Percentiles rank a stretch among this genome's conserved stretches.
Evolutionary conservation across 345 rosid species (phyloP).

Genomic region (Viola odorata): DNA sequence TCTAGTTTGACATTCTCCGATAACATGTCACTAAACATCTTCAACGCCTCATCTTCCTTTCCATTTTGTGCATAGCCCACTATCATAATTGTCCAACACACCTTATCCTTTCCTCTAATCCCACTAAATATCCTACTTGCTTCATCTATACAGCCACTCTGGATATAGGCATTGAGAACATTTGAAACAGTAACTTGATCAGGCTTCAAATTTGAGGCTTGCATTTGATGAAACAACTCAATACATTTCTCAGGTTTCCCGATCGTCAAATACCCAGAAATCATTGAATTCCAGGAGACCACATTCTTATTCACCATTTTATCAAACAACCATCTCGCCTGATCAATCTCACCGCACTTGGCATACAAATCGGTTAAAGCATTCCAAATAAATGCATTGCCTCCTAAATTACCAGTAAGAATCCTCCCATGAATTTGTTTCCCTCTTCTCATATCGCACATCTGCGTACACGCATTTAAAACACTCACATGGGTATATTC

Average conservation of each 20-base stretch:
- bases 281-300: constrained; percentile 53
- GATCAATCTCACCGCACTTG: constrained; percentile 43
- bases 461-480: constrained; percentile 44
- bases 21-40: constrained; percentile 40
- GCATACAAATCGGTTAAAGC: constrained; percentile 53
- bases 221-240: constrained; percentile 43
- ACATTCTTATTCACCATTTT: constrained; percentile 30
- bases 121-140: constrained; percentile 30
- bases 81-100: constrained; percentile 57
- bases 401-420: constrained; percentile 20
- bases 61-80: constrained; percentile 50
- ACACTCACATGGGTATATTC: constrained; percentile 48
- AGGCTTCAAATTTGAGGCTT: constrained; percentile 30
- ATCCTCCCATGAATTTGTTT: constrained; percentile 56
- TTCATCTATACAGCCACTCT: constrained; percentile 26
- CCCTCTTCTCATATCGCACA: constrained; percentile 41
- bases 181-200: constrained; percentile 46
- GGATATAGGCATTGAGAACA: constrained; percentile 43
- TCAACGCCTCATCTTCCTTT: constrained; percentile 50
- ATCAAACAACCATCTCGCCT: constrained; percentile 45
- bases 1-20: constrained; percentile 36
- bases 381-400: constrained; percentile 44
- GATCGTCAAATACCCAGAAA: constrained; percentile 41
- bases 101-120: constrained; percentile 42
- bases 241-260: constrained; percentile 43